Evolutionary conservation across 2,329 filamentous ascomycete genomes (phyloP).

Genomic region (Trichoderma sp.): DNA sequence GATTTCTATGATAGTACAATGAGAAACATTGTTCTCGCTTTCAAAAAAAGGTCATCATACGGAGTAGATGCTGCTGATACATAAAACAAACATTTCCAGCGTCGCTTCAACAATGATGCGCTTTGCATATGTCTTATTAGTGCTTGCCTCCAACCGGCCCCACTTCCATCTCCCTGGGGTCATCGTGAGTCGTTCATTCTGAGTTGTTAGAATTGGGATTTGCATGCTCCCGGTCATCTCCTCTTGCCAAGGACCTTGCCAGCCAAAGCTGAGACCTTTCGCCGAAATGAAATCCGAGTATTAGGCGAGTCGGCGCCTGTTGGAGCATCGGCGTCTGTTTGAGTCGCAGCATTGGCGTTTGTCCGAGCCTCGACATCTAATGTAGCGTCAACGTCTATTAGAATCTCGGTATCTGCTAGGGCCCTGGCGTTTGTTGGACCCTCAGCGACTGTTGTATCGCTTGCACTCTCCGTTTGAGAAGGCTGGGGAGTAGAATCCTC

Average conservation of each 20-base stretch:
- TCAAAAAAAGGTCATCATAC: not conserved
- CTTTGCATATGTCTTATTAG: not conserved
- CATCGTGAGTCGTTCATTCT: not conserved
- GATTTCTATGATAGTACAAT: conserved; percentile 45
- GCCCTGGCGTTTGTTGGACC: not conserved
- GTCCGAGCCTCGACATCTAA: no score
- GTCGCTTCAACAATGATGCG: not conserved
- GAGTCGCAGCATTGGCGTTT: no score
- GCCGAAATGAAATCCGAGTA: not conserved
- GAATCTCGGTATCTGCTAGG: no score
- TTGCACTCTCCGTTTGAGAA: no score
- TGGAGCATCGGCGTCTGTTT: not conserved
- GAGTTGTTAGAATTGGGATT: not conserved
- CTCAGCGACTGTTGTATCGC: no score
- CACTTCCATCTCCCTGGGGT: not conserved
- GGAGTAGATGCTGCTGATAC: not conserved
- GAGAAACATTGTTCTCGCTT: conserved; percentile 38
- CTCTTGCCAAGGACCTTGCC: not conserved
- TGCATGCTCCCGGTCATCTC: not conserved
- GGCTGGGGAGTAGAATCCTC: not conserved
- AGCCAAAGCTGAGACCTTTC: not conserved
- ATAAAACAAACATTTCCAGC: not conserved
- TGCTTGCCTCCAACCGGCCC: not conserved
- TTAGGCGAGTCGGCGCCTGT: not conserved
- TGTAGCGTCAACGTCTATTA: no score